Conservation (phyloP, 495 filamentous ascomycete genomes). For the Gamarada debralockiae region DNA sequence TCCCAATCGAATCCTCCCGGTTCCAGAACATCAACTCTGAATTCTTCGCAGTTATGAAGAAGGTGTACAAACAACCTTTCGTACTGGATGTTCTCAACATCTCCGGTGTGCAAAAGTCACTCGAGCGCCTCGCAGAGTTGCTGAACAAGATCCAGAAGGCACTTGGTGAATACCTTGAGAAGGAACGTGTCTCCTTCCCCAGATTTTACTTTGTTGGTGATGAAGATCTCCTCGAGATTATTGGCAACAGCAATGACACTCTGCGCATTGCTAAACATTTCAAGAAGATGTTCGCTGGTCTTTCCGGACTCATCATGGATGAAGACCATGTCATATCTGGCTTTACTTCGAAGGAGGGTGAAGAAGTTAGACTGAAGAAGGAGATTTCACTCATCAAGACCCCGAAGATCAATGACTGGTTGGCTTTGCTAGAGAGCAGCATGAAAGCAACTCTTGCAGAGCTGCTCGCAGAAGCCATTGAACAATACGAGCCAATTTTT, state of each 20-base stretch:
- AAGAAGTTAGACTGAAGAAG: slow-evolving; percentile 80
- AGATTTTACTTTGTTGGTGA: slow-evolving; percentile 99
- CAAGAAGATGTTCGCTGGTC: slow-evolving; percentile 99
- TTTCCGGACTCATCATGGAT: slow-evolving; percentile 86
- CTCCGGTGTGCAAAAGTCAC: slow-evolving; percentile 87
- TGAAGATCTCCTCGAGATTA: slow-evolving; percentile 98
- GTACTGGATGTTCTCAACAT: slow-evolving; percentile 95
- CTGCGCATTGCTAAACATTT: slow-evolving; percentile 95
- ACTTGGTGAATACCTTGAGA: slow-evolving; percentile 95
- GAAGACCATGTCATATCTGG: slow-evolving; percentile 85
- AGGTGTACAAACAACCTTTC: slow-evolving; percentile 90
- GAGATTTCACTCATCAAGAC: slow-evolving; percentile 89
- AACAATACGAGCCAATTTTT: slow-evolving; percentile 72
- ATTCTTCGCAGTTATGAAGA: slow-evolving; percentile 97
- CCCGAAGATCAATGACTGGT: slow-evolving; percentile 97
- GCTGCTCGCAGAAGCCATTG: slow-evolving; percentile 78
- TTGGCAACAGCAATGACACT: slow-evolving; percentile 97
- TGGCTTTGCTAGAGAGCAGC: slow-evolving; percentile 80
- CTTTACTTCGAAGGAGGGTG: slow-evolving; percentile 93
- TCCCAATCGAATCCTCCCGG: slow-evolving; percentile 90
- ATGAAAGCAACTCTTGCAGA: slow-evolving; percentile 96
- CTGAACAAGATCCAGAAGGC: slow-evolving; percentile 99
- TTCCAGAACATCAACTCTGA: slow-evolving; percentile 99
- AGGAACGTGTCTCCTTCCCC: slow-evolving; percentile 93
- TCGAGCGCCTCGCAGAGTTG: slow-evolving; percentile 90